phyloP scores from a whole-genome alignment of 495 filamentous ascomycete genomes.

The Collariella sp. region DNA sequence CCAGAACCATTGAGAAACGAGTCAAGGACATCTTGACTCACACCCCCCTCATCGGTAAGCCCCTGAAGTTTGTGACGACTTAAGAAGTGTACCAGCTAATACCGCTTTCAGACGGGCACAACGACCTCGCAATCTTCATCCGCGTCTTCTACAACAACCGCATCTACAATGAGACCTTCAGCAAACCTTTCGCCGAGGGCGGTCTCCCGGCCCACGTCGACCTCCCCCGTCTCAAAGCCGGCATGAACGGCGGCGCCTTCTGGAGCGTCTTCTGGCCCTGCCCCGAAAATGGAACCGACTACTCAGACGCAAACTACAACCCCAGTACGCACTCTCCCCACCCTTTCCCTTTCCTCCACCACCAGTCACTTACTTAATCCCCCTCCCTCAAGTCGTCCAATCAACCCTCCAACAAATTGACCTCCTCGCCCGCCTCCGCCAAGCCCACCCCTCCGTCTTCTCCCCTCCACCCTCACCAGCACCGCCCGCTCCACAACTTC shows the following conservation, averaged over 20 bases:
- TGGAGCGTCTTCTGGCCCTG: constrained; percentile 86
- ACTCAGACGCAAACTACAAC: constrained; percentile 62
- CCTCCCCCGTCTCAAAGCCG: constrained; percentile 53
- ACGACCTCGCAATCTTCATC: constrained; percentile 75
- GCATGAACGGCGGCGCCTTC: constrained; percentile 66
- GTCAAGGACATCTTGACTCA: constrained; percentile 59
- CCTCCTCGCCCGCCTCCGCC: constrained; percentile 59
- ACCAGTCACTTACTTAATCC: not conserved
- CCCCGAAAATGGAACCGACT: constrained; percentile 61
- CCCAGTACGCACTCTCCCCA: constrained; percentile 22
- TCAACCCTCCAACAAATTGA: constrained; percentile 79
- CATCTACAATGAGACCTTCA: constrained; percentile 70
- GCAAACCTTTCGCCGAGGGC: constrained; percentile 56
- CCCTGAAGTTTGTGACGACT: not conserved
- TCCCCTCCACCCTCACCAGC: constrained; percentile 47
- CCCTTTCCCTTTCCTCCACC: not conserved
- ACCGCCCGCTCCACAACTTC: constrained; percentile 52
- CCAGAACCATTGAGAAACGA: constrained; percentile 50
- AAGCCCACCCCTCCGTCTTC: constrained; percentile 62
- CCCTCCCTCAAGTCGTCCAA: constrained; percentile 38
- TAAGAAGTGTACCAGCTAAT: constrained; percentile 3
- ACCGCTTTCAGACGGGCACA: constrained; percentile 65
- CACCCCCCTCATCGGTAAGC: constrained; percentile 72
- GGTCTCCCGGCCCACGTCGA: constrained; percentile 68
- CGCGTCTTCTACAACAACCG: constrained; percentile 61